A percentile compares a stretch with the other conserved stretches of the same genome.
Evolutionary conservation across 805 yeast genomes (phyloP).

Genomic region (Candida fluviatilis): DNA sequence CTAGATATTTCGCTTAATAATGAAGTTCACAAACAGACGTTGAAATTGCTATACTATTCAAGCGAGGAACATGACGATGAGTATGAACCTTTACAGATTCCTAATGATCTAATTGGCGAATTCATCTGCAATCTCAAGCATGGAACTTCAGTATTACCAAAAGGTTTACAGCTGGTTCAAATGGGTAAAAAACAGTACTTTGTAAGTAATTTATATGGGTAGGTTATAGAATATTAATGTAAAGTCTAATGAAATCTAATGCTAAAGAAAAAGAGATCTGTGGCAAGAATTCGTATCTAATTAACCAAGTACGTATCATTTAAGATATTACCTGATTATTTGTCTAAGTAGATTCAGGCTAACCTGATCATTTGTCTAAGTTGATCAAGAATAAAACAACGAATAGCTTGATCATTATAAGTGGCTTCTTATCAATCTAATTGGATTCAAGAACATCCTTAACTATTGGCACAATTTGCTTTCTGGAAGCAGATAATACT

Average conservation of each 20-base stretch:
- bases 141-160: slow-evolving; percentile 18
- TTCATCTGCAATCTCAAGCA: slow-evolving; percentile 13
- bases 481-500: slow-evolving; percentile 66
- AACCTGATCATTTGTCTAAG: too few relatives aligned
- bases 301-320: too few relatives aligned
- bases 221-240: not conserved
- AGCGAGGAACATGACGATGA: slow-evolving; percentile 12
- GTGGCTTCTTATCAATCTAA: too few relatives aligned
- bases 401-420: too few relatives aligned
- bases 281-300: too few relatives aligned
- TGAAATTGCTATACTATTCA: slow-evolving; percentile 25
- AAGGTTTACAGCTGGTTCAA: slow-evolving; percentile 7
- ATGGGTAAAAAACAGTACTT: slow-evolving; percentile 1
- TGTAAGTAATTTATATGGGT: not conserved
- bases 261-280: too few relatives aligned
- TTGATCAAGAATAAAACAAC: too few relatives aligned
- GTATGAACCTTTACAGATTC: slow-evolving; percentile 13
- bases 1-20: slow-evolving; percentile 22
- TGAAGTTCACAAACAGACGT: slow-evolving; percentile 14
- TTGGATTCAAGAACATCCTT: slow-evolving; percentile 25
- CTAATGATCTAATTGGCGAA: slow-evolving; percentile 11
- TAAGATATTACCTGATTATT: too few relatives aligned
- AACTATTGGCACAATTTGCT: slow-evolving; percentile 75
- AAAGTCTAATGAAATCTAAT: too few relatives aligned
- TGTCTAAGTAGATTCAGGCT: too few relatives aligned